Evolutionary conservation across 2,329 filamentous ascomycete species (phyloP), one percentile per base, ranked within the genome.

Genomic region (Rhynchosporium secalis): DNA sequence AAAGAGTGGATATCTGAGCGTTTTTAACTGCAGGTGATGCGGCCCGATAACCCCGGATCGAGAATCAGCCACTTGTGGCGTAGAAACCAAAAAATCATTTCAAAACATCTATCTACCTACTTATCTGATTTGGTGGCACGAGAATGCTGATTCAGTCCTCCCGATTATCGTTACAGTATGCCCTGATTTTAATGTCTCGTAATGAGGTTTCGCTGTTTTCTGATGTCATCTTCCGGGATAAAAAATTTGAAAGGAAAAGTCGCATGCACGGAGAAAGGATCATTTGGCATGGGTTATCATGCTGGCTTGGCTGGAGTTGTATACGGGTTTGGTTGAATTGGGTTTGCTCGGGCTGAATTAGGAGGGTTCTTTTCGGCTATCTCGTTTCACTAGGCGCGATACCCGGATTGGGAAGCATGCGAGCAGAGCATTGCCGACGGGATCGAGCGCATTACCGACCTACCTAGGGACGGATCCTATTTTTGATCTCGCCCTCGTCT

Each of bases 1-100:
- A 41, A 66, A 51, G 28, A 65, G 61, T 36, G 69, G 69, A 43
- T 69, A 67, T 52, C 56, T 69, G 36, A 66, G 57, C 40, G 60
- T 58, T 46, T 58, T 69, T 40, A 33, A 51, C 20, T 51, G 51
- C 51, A 38, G 62, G 60, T 31, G 65, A 65, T 4, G 52, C 55
- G 52, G 62, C 26, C 64, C 68, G 61, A 36, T 58, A 48, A 40
- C 26, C 38, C 20, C 20, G 20, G 20, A 28, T 40, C 54, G 40
- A 20, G 20, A 20, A 20, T 46, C 54, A 58, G 43, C 56, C 56
- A 58, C 56, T 28, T 48, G 56, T 58, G 56, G 56, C 56, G 55
- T 9, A 47, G 28, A 36, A 36, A 36, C 5, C 33, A 36, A 40
- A 43, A 45, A 46, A 20, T 1, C 20, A 29, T 45, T 56, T 56